These are phyloP conservation scores for Cucurbita maxima DNA, from an alignment of 306 rosid genomes.

Conservation along the genomic window DNA sequence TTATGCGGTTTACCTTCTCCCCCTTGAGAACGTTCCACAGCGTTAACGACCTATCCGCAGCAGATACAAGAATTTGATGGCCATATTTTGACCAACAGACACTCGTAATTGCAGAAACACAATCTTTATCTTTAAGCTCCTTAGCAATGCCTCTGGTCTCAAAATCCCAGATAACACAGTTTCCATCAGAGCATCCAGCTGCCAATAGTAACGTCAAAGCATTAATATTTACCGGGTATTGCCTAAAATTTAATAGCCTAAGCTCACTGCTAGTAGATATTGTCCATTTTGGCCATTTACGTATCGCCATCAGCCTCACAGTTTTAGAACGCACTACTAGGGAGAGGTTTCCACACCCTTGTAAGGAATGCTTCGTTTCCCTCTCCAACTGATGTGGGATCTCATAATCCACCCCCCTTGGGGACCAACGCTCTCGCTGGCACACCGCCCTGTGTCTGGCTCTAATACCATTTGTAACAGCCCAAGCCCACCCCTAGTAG, in stretches of 20 bases:
- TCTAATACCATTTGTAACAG: too few species aligned
- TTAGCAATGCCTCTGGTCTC: conserved; percentile 90
- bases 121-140: conserved; percentile 63
- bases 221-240: conserved; percentile 7
- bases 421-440: too few species aligned
- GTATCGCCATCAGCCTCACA: too few species aligned
- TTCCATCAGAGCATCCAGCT: conserved; percentile 98
- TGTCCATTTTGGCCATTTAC: too few species aligned
- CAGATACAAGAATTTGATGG: conserved; percentile 64
- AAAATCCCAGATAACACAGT: conserved; percentile 87
- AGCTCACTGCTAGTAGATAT: too few species aligned
- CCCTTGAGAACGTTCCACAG: conserved; percentile 75
- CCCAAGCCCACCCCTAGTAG: too few species aligned
- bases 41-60: conserved; percentile 76
- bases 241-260: neutral
- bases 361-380: too few species aligned
- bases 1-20: conserved; percentile 41
- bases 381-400: too few species aligned
- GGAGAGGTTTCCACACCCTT: too few species aligned
- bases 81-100: conserved; percentile 68
- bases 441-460: too few species aligned
- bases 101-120: conserved; percentile 52
- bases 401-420: too few species aligned
- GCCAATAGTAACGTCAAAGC: conserved; percentile 15
- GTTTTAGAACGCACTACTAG: too few species aligned